Percentiles rank a stretch among this genome's conserved stretches.
Conservation (phyloP, 768 basidiomycete genomes). For the Naganishia randhawae region DNA sequence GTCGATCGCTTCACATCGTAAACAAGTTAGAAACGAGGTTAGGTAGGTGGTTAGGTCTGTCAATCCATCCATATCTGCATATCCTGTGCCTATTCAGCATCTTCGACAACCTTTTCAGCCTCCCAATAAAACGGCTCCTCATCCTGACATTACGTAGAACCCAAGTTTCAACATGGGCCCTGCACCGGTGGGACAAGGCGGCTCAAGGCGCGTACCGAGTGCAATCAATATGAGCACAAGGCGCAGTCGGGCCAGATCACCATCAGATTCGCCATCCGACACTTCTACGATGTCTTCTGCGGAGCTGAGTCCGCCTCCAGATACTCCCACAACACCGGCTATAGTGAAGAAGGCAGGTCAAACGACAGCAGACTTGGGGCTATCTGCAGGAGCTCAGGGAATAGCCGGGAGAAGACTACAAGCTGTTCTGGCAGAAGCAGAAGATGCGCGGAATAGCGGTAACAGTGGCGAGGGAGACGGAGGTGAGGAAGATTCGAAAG, state of each 20-base stretch:
- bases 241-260: background rate
- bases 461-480: background rate
- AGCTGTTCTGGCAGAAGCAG: conserved; percentile 2
- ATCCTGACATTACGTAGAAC: background rate
- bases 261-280: conserved; percentile 1
- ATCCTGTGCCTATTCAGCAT: background rate
- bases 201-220: background rate
- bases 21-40: background rate
- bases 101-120: background rate
- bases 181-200: background rate
- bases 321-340: conserved; percentile 15
- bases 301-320: conserved; percentile 16
- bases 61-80: too few relatives aligned
- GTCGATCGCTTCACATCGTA: conserved; percentile 3
- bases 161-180: background rate
- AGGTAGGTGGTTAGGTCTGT: too few relatives aligned
- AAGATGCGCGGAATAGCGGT: background rate
- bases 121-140: background rate
- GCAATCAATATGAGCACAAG: conserved; percentile 3
- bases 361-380: background rate
- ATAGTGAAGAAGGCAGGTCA: conserved; percentile 2
- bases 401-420: background rate
- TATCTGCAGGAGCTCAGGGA: background rate
- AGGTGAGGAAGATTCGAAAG: background rate
- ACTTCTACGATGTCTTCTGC: conserved; percentile 14